phyloP scores from a whole-genome alignment of 768 basidiomycete genomes.

The Boletus rex-veris region DNA sequence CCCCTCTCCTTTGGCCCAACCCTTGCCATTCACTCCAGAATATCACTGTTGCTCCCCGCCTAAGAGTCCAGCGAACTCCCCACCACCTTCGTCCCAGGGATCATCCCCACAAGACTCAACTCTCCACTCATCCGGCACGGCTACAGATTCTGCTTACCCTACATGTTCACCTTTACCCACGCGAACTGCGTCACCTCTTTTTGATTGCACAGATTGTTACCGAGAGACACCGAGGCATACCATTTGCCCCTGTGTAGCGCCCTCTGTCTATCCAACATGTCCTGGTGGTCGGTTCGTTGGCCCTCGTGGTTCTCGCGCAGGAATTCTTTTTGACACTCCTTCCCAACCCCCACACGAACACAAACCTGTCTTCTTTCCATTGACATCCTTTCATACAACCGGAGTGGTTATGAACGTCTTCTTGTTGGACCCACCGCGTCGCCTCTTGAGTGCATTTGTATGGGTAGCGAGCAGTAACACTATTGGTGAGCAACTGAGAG shows the following conservation, averaged over 20 bases:
- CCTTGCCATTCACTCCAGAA: constrained; percentile 12
- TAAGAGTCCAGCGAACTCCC: constrained; percentile 29
- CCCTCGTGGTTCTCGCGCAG: constrained; percentile 6
- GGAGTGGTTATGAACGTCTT: constrained; percentile 79
- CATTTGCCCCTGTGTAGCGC: background rate
- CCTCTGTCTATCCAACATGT: constrained; percentile 9
- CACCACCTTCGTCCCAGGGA: constrained; percentile 25
- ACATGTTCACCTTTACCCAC: constrained; percentile 24
- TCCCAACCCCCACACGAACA: constrained; percentile 10
- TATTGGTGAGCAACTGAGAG: constrained; percentile 21
- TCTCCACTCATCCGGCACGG: constrained; percentile 2
- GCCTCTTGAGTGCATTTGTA: constrained; percentile 66
- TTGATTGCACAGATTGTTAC: constrained; percentile 13
- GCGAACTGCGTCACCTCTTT: constrained; percentile 20
- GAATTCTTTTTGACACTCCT: constrained; percentile 9
- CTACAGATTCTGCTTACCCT: constrained; percentile 6
- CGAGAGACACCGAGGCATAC: constrained; percentile 14
- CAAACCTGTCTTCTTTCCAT: constrained; percentile 51
- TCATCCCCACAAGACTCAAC: constrained; percentile 29
- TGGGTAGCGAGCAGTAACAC: constrained; percentile 49
- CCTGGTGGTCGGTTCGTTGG: background rate
- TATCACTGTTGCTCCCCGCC: constrained; percentile 14
- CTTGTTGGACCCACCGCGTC: constrained; percentile 59
- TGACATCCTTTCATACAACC: constrained; percentile 60
- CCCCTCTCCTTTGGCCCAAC: constrained; percentile 17